phyloP scores from a whole-genome alignment of 805 yeast species.

The Teunomyces tritomae region DNA sequence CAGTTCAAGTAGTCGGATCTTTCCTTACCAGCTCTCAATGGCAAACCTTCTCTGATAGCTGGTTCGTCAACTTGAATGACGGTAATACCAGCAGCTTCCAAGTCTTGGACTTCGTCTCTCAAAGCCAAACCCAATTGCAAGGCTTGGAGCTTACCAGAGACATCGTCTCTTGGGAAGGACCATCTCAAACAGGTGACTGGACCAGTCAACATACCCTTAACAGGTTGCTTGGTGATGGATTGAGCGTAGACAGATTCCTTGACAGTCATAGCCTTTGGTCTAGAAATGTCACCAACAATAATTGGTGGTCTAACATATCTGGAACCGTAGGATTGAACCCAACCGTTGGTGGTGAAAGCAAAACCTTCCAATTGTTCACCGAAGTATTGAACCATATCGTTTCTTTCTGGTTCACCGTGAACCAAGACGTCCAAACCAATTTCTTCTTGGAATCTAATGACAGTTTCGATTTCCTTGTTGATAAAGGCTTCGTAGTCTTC shows the following conservation, averaged over 20 bases:
- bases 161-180: slow-evolving; percentile 99
- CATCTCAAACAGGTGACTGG: slow-evolving; percentile 99
- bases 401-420: slow-evolving; percentile 99
- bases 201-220: slow-evolving; percentile 99
- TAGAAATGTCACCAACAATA: slow-evolving; percentile 97
- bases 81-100: slow-evolving; percentile 96
- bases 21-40: slow-evolving; percentile 96
- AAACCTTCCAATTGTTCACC: slow-evolving; percentile 99
- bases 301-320: slow-evolving; percentile 99
- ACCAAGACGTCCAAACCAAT: slow-evolving; percentile 97
- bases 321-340: slow-evolving; percentile 99
- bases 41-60: slow-evolving; percentile 99
- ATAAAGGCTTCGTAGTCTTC: slow-evolving; percentile 96
- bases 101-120: slow-evolving; percentile 97
- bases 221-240: slow-evolving; percentile 90
- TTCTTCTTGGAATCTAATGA: slow-evolving; percentile 98
- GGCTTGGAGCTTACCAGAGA: slow-evolving; percentile 89
- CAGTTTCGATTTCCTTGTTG: slow-evolving; percentile 92
- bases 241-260: slow-evolving; percentile 99
- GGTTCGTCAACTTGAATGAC: slow-evolving; percentile 99
- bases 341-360: slow-evolving; percentile 98
- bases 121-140: slow-evolving; percentile 95
- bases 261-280: slow-evolving; percentile 98
- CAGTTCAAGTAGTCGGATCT: slow-evolving; percentile 94
- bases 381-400: slow-evolving; percentile 99